Evolutionary conservation across 2,329 filamentous ascomycete species (phyloP), one percentile per base, ranked within the genome.

Genomic region (Nemania serpens): DNA sequence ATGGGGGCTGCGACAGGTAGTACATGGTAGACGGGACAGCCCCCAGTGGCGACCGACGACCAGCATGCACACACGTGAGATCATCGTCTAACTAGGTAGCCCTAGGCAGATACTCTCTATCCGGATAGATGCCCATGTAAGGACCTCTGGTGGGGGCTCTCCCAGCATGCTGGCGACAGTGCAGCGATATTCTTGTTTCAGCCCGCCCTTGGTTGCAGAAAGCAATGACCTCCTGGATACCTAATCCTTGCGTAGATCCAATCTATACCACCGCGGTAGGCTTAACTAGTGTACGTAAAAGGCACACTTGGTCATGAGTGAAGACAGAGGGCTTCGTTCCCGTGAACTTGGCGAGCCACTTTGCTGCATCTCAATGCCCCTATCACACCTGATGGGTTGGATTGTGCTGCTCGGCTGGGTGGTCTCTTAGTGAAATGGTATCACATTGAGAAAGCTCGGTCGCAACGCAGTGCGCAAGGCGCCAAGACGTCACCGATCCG

Each of bases 201-300:
- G 54, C 50, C 33, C 12, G 25, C 53, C 53, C 57, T 57, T 39
- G 41, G 49, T 29, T 51, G 53, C 58, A 53, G 49, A 48, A 34
- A 54, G 61, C 48, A 39, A 50, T 50, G 48, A 47, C 61, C 43
- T 15, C 17, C 33, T 18, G 18, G 45, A 41, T 12, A 20, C 17
- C 15, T 20, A 29, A 59, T 20, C 61, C 61, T 18, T 54, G 61
- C 43, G 61, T 25, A 50, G 57, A 63, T 63, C 61, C 22, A 15
- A 41, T 51, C 25, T 29, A 29, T 36, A 37, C 43, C n/a, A 48
- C 48, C 13, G 11, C 10, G 25, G 25, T 29, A 29, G 7, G 25
- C 25, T 7, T 29, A 29, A 3, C 7, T 29, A 29, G 15, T 12
- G 25, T 36, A 45, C 39, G 37, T 39, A 55, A 18, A 15, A 7